Conservation (phyloP, 371 early-diverging fungal genomes). For the Gilbertella persicaria region DNA sequence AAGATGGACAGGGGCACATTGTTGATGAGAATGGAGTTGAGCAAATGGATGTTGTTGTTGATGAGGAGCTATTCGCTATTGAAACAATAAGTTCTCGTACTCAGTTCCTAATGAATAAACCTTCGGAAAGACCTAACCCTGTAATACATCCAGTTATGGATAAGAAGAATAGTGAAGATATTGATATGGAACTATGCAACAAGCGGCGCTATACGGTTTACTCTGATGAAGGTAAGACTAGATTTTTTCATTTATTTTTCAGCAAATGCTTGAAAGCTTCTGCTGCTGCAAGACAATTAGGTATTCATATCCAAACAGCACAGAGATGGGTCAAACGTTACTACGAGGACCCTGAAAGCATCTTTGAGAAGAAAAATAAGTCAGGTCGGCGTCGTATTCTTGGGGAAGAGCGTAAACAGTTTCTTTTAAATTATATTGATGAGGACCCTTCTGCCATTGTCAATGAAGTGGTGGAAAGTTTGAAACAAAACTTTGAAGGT, state of each 20-base stretch:
- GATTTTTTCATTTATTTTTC: conserved; percentile 26
- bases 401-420: not conserved
- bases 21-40: too few species aligned
- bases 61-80: too few species aligned
- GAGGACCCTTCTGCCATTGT: too few species aligned
- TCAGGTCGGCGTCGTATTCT: too few species aligned
- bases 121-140: conserved; percentile 7
- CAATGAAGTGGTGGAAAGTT: too few species aligned
- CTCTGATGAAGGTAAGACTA: conserved; percentile 23
- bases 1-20: too few species aligned
- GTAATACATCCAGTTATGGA: conserved; percentile 7
- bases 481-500: too few species aligned
- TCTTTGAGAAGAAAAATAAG: conserved; percentile 19
- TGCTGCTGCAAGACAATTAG: conserved; percentile 20
- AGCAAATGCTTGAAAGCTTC: conserved; percentile 19
- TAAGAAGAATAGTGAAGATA: conserved; percentile 9
- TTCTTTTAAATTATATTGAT: too few species aligned
- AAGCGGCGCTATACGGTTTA: conserved; percentile 25
- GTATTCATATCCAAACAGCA: too few species aligned
- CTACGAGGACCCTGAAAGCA: conserved; percentile 22
- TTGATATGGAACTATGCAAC: conserved; percentile 21
- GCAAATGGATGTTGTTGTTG: too few species aligned
- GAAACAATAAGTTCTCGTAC: too few species aligned
- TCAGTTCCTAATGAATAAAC: too few species aligned
- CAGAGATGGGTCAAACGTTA: conserved; percentile 27